A percentile compares a stretch with the other conserved stretches of the same genome.
Conservation (phyloP, 352 stramenopile genomes). For the Vaucheria bursata region DNA sequence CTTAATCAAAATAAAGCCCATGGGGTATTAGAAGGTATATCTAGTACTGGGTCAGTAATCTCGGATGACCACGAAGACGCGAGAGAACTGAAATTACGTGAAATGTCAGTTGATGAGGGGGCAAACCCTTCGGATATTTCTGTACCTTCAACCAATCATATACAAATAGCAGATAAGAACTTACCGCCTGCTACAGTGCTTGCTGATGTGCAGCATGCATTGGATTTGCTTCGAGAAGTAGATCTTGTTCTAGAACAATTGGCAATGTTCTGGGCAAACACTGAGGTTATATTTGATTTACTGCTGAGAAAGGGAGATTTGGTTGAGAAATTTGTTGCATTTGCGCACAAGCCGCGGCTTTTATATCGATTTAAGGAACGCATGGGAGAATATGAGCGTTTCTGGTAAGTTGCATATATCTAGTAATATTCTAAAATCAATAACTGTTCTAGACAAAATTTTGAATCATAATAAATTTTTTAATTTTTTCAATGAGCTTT, state of each 20-base stretch:
- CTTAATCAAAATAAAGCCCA: no score
- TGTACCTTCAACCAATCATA: neutral
- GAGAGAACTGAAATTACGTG: neutral
- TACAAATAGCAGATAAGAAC: slow-evolving; percentile 5
- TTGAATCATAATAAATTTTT: no score
- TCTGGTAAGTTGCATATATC: slow-evolving; percentile 45
- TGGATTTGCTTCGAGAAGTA: slow-evolving; percentile 41
- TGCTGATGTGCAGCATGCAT: slow-evolving; percentile 24
- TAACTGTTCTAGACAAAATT: no score
- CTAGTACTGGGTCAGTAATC: neutral
- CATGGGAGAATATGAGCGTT: slow-evolving; percentile 51
- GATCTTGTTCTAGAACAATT: slow-evolving; percentile 53
- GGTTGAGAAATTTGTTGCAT: slow-evolving; percentile 53
- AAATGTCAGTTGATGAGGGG: slow-evolving; percentile 30
- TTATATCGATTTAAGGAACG: slow-evolving; percentile 52
- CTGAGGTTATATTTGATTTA: slow-evolving; percentile 53
- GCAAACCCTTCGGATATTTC: no score
- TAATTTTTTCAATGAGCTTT: no score
- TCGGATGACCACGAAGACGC: neutral
- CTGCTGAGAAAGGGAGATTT: slow-evolving; percentile 53
- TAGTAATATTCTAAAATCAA: no score
- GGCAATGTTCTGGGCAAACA: slow-evolving; percentile 54
- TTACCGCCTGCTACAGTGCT: neutral
- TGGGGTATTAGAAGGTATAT: neutral
- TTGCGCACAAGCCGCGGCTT: slow-evolving; percentile 50